Conservation (phyloP, 805 yeast species). For the Wickerhamiella vanderwaltii region DNA sequence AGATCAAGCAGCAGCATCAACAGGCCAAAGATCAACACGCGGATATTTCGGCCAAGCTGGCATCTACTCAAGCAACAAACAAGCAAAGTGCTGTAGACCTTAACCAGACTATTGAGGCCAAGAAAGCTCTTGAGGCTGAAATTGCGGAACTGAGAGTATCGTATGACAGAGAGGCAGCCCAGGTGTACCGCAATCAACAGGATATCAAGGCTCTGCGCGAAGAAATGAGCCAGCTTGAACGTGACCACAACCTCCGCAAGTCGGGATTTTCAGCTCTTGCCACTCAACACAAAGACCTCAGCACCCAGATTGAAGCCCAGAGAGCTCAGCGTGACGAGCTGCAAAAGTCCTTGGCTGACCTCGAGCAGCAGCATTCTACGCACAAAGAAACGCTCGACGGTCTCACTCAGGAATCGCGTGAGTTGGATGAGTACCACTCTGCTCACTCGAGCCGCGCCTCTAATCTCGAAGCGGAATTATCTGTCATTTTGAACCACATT, state of each 20-base stretch:
- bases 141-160: conserved; percentile 51
- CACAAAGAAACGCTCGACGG: conserved; percentile 14
- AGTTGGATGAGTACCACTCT: conserved; percentile 9
- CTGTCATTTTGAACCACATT: conserved; percentile 3
- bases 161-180: conserved; percentile 68
- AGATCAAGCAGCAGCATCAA: conserved; percentile 31
- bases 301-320: conserved; percentile 27
- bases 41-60: conserved; percentile 1
- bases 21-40: conserved; percentile 4
- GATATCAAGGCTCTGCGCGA: conserved; percentile 46
- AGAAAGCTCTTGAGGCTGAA: conserved; percentile 62
- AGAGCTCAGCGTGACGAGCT: conserved; percentile 26
- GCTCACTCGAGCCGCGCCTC: conserved; percentile 11
- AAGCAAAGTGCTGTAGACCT: conserved; percentile 37
- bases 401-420: conserved; percentile 13
- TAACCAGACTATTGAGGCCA: conserved; percentile 42
- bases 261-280: conserved; percentile 20
- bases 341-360: conserved; percentile 30
- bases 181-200: conserved; percentile 59
- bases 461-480: conserved; percentile 16
- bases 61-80: conserved; percentile 1
- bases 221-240: conserved; percentile 30
- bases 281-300: conserved; percentile 18
- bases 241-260: conserved; percentile 20
- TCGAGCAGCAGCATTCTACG: conserved; percentile 11